Percentiles rank a stretch among this genome's conserved stretches.
These are phyloP conservation scores for Letharia columbiana DNA, from an alignment of 495 filamentous ascomycete species.

Conservation along the genomic window DNA sequence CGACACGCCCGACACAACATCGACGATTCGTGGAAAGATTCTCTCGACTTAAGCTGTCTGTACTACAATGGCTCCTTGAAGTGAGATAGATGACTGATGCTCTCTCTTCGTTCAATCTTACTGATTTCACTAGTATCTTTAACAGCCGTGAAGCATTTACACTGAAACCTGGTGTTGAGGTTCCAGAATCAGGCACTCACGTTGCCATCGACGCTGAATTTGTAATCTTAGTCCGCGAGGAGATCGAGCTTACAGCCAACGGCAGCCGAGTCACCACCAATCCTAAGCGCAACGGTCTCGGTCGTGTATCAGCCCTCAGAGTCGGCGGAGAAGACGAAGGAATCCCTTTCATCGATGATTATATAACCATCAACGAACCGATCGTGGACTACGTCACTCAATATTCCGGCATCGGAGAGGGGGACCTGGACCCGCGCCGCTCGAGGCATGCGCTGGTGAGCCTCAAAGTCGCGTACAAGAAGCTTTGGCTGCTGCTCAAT, in stretches of 20 bases:
- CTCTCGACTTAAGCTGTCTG: conserved; percentile 71
- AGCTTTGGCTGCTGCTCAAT: conserved; percentile 93
- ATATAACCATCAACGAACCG: conserved; percentile 79
- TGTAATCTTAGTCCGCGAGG: conserved; percentile 78
- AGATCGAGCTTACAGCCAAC: conserved; percentile 88
- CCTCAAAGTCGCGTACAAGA: conserved; percentile 91
- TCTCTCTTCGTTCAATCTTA: background rate
- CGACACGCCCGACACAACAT: conserved; percentile 64
- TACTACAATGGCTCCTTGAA: conserved; percentile 64
- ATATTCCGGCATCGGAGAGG: conserved; percentile 80
- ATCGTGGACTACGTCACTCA: conserved; percentile 95
- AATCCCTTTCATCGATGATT: conserved; percentile 90
- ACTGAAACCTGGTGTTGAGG: conserved; percentile 55
- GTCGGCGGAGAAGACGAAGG: conserved; percentile 68
- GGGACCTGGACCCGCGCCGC: conserved; percentile 66
- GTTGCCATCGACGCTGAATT: conserved; percentile 95
- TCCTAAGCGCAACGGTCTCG: conserved; percentile 74
- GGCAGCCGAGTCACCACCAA: conserved; percentile 78
- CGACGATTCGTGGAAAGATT: conserved; percentile 77
- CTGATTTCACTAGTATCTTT: conserved; percentile 13
- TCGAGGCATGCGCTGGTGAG: conserved; percentile 74
- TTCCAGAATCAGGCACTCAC: conserved; percentile 58
- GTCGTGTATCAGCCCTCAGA: conserved; percentile 78
- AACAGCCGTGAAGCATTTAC: conserved; percentile 37
- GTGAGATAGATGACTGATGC: conserved; percentile 34